Percentiles rank a stretch among this genome's conserved stretches.
These are phyloP conservation scores for Epichloe baconii DNA, from an alignment of 2,329 filamentous ascomycete species.

Conservation along the genomic window DNA sequence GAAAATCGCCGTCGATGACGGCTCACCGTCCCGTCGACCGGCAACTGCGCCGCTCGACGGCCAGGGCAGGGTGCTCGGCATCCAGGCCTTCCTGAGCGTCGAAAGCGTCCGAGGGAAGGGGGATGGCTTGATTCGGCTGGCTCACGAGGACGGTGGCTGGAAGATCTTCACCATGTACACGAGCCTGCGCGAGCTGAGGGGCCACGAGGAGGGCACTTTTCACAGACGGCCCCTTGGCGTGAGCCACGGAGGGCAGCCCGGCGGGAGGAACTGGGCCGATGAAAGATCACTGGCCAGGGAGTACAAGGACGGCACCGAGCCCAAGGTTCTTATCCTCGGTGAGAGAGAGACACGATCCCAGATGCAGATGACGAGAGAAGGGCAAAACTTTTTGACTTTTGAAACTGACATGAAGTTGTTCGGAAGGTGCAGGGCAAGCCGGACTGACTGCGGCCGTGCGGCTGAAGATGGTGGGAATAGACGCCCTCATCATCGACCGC, in stretches of 20 bases:
- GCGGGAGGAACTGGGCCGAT: conserved; percentile 48
- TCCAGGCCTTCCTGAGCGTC: conserved; percentile 44
- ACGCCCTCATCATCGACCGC: conserved; percentile 44
- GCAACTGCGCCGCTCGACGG: conserved; percentile 33
- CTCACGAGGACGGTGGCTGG: conserved; percentile 33
- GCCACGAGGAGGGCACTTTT: conserved; percentile 35
- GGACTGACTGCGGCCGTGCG: conserved; percentile 45
- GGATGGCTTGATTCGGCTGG: conserved; percentile 41
- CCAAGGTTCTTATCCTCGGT: conserved; percentile 50
- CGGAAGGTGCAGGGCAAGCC: conserved; percentile 43
- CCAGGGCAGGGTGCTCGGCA: conserved; percentile 32
- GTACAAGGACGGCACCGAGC: conserved; percentile 33
- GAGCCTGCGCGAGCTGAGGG: conserved; percentile 38
- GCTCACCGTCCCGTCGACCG: conserved; percentile 30
- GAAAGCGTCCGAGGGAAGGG: conserved; percentile 41
- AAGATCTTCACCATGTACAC: conserved; percentile 54
- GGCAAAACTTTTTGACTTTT: too few relatives aligned
- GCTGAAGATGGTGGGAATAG: conserved; percentile 44
- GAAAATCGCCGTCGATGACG: conserved; percentile 32
- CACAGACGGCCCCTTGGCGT: conserved; percentile 40
- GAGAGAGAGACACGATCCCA: conserved; percentile 11
- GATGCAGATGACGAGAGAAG: too few relatives aligned
- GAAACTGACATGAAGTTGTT: background rate
- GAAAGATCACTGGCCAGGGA: conserved; percentile 33
- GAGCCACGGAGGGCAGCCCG: conserved; percentile 36